Evolutionary conservation across 1,284 basidiomycete species (phyloP).

Genomic region (Trichosporon sp.): DNA sequence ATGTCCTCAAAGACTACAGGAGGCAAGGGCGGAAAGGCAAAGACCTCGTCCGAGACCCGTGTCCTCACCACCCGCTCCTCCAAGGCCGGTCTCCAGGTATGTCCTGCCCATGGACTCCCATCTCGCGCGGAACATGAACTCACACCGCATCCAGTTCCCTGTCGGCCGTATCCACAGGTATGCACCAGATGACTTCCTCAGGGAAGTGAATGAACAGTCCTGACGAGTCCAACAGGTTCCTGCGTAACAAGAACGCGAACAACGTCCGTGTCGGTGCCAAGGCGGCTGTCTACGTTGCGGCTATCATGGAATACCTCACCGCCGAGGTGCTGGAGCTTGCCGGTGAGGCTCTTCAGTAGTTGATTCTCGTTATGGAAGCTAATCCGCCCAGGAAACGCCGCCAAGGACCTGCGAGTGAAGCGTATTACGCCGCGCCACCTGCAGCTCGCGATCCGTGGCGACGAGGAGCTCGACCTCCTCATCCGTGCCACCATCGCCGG

Average conservation of each 20-base stretch:
- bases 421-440: conserved; percentile 88
- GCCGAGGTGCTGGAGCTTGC: conserved; percentile 60
- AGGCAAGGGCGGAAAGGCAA: conserved; percentile 59
- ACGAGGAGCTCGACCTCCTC: conserved; percentile 67
- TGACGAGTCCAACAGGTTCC: conserved; percentile 64
- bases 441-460: conserved; percentile 78
- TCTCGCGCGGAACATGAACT: not conserved
- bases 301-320: conserved; percentile 58
- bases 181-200: not conserved
- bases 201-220: not conserved
- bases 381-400: conserved; percentile 75
- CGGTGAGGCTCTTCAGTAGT: conserved; percentile 40
- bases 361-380: not conserved
- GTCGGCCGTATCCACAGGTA: conserved; percentile 55
- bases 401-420: conserved; percentile 93
- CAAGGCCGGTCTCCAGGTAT: conserved; percentile 80
- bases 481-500: conserved; percentile 66
- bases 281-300: conserved; percentile 58
- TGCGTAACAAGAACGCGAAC: conserved; percentile 90
- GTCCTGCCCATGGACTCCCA: conserved; percentile 39
- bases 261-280: conserved; percentile 65
- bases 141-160: conserved; percentile 43
- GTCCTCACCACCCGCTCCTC: conserved; percentile 71
- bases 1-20: conserved; percentile 56
- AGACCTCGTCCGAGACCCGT: conserved; percentile 57